Conservation (phyloP, 495 filamentous ascomycete species). For the Filosporella fistucella region DNA sequence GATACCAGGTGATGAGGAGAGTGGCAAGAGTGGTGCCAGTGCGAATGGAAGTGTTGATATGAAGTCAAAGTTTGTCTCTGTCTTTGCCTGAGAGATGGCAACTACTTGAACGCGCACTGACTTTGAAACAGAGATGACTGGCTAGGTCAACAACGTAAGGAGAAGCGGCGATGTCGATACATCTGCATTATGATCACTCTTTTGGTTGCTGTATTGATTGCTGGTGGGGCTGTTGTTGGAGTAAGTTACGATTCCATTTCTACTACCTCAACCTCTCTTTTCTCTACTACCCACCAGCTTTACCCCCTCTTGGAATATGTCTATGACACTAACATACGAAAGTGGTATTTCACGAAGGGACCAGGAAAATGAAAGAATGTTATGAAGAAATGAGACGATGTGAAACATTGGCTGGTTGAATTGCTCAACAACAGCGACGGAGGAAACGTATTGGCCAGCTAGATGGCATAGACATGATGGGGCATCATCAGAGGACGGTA, state of each 20-base stretch:
- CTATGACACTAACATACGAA: too few relatives aligned
- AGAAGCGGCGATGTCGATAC: constrained; percentile 18
- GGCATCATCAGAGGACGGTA: too few relatives aligned
- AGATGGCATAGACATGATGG: too few relatives aligned
- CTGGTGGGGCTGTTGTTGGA: constrained; percentile 11
- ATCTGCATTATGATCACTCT: constrained; percentile 15
- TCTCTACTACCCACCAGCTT: too few relatives aligned
- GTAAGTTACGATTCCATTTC: too few relatives aligned
- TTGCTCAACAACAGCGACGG: too few relatives aligned
- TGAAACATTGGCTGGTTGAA: too few relatives aligned
- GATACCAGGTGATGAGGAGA: constrained; percentile 4
- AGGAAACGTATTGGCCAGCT: too few relatives aligned
- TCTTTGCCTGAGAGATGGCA: neutral
- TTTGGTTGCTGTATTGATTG: constrained; percentile 7
- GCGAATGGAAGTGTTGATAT: constrained; percentile 6
- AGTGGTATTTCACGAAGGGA: constrained; percentile 10
- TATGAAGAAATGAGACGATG: too few relatives aligned
- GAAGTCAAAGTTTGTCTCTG: constrained; percentile 8
- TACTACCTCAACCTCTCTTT: too few relatives aligned
- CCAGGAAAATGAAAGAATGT: too few relatives aligned
- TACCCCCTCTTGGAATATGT: too few relatives aligned
- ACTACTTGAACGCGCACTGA: constrained; percentile 2
- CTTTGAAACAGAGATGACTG: constrained; percentile 20
- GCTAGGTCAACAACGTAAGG: constrained; percentile 20
- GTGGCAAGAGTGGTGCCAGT: neutral